Conservation (phyloP, 1,139 yeast species). For the Pneumocystis carinii region DNA sequence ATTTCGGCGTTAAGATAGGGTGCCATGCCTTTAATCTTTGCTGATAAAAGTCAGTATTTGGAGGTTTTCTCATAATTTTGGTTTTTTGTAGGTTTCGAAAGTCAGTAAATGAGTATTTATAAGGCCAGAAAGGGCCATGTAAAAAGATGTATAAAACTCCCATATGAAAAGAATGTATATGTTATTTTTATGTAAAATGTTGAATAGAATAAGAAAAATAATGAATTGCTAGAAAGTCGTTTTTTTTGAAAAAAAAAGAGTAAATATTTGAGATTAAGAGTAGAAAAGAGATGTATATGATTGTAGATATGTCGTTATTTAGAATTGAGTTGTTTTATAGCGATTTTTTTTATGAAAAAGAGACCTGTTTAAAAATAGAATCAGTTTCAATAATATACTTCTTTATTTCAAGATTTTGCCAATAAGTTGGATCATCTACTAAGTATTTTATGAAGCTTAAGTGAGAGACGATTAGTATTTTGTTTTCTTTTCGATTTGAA, state of each 20-base stretch:
- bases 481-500: neutral
- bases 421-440: neutral
- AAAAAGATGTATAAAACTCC: neutral
- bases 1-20: slow-evolving; percentile 82
- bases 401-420: neutral
- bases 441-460: neutral
- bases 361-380: neutral
- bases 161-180: neutral
- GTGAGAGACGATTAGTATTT: neutral
- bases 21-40: slow-evolving; percentile 37
- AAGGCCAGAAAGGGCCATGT: neutral
- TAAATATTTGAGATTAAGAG: neutral
- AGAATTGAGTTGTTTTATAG: neutral
- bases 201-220: too few species aligned
- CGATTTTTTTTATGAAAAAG: neutral
- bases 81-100: neutral
- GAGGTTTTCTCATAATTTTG: neutral
- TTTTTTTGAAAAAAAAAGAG: neutral
- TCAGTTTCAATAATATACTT: neutral
- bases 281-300: too few species aligned
- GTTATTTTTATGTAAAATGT: neutral
- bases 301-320: neutral
- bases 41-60: slow-evolving; percentile 32
- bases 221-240: too few species aligned
- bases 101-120: neutral